Evolutionary conservation across 208 protist species (phyloP).

Genomic region (Crithidia thermophila): DNA sequence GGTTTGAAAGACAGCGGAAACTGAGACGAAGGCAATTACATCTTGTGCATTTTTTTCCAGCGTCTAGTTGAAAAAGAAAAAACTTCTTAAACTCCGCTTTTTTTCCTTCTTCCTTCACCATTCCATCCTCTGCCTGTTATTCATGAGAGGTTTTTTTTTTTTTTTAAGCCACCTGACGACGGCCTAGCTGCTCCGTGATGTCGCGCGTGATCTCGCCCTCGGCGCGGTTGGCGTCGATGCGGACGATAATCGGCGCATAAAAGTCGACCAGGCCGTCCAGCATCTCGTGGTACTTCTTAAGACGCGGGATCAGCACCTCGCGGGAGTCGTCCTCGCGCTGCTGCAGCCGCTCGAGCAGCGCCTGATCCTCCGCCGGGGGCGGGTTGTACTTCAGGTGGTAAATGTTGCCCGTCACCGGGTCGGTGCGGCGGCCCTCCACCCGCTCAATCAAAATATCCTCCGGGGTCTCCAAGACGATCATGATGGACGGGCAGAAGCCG

Average conservation of each 20-base stretch:
- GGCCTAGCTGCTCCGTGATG: conserved; percentile 41
- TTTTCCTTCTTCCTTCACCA: conserved; percentile 15
- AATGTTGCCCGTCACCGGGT: conserved; percentile 78
- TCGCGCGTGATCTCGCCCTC: conserved; percentile 46
- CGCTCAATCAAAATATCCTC: conserved; percentile 83
- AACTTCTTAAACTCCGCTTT: neutral
- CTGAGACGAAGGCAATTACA: conserved; percentile 5
- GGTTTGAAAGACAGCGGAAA: neutral
- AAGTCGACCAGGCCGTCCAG: conserved; percentile 59
- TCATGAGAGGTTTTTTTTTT: conserved; percentile 5
- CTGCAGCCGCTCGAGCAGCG: conserved; percentile 77
- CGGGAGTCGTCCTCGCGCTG: conserved; percentile 86
- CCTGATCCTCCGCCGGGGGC: conserved; percentile 69
- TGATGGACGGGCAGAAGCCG: conserved; percentile 66
- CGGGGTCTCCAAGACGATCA: conserved; percentile 74
- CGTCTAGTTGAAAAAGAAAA: conserved; percentile 14
- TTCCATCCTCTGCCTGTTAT: neutral
- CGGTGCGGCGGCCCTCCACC: conserved; percentile 82
- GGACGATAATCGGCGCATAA: conserved; percentile 63
- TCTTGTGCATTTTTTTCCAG: too few relatives aligned
- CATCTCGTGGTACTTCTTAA: conserved; percentile 74
- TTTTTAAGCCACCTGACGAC: conserved; percentile 28
- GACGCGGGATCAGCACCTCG: conserved; percentile 65
- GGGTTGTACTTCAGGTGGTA: conserved; percentile 93
- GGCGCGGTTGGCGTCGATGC: conserved; percentile 52